Evolutionary conservation across 1,284 basidiomycete species (phyloP), one percentile per base, ranked within the genome.

Genomic region (Meira nashicola): DNA sequence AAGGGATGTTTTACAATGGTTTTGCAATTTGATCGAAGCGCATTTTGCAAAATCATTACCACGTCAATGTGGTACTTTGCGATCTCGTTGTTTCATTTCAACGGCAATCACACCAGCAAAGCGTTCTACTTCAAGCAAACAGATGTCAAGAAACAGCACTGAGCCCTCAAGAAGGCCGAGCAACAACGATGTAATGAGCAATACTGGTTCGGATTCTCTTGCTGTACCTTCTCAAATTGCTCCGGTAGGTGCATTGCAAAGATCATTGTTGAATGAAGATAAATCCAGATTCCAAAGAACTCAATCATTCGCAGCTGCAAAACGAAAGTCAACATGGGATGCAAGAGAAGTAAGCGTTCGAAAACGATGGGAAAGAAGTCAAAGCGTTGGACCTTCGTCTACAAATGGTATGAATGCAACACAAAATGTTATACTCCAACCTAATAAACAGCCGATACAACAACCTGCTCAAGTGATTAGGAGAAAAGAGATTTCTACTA

Each of bases 1-100:
- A 40, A 59, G 68, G 54, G 74, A 76, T 57, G 74, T 74, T 52
- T 65, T 71, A 15, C 74, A 76, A 57, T 74, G 71, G 70, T 61
- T 76, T 1, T 66, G 64, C 4, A 58, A 59, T 25, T 63, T 76
- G 3, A 59, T 75, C 28, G 74, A 74, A 59, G 65, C 71, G 11
- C 57, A 55, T 9, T 76, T 72, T 41, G 49, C 58, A 15, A 15
- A 55, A n/a, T 44, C 43, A 10, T 52, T 73, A 39, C 69, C 72
- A 1, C 50, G 64, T 17, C 66, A 69, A 56, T 76, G 72, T 52
- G 62, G 62, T 7, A 50, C 63, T n/a, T 61, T 76, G 44, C 59
- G 68, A 9, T 55, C 61, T 55, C 73, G 73, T 47, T 75, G 73
- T 63, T 75, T 72, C 15, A 67, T 72, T 19, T 19, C 50, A 19